Evolutionary conservation across 2,329 filamentous ascomycete genomes (phyloP).

Genomic region (Immersiporthe knoxdaviesiana): DNA sequence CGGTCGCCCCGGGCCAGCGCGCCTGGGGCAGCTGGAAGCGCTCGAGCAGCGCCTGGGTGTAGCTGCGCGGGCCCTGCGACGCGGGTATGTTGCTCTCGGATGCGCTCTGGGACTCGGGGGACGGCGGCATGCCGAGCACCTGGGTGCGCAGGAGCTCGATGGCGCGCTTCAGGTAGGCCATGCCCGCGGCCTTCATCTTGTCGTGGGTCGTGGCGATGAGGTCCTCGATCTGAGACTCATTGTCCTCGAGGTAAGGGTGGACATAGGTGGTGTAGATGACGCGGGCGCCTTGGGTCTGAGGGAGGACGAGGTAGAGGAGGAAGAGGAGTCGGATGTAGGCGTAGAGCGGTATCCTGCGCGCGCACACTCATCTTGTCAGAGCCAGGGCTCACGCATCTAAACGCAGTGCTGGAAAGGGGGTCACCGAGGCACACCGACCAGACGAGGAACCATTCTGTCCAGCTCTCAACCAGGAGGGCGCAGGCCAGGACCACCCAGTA

Average conservation of each 20-base stretch:
- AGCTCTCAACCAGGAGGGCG: conserved; percentile 80
- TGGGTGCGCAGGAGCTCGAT: conserved; percentile 75
- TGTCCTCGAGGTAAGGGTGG: conserved; percentile 84
- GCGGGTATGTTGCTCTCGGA: conserved; percentile 44
- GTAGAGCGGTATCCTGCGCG: conserved; percentile 82
- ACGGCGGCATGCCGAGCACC: conserved; percentile 75
- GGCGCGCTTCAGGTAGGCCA: conserved; percentile 72
- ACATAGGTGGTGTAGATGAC: conserved; percentile 83
- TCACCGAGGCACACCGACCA: conserved; percentile 58
- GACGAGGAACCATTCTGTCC: conserved; percentile 81
- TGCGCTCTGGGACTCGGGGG: conserved; percentile 43
- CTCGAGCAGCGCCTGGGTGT: conserved; percentile 81
- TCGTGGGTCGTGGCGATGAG: conserved; percentile 84
- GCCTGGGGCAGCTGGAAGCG: conserved; percentile 83
- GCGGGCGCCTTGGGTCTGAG: conserved; percentile 91
- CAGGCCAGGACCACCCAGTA: conserved; percentile 95
- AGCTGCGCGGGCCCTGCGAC: conserved; percentile 51
- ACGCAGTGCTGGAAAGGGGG: background rate
- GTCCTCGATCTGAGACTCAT: conserved; percentile 87
- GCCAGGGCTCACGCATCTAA: background rate
- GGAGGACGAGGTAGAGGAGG: conserved; percentile 93
- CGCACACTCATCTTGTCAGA: background rate
- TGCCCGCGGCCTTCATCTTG: conserved; percentile 73
- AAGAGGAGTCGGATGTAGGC: conserved; percentile 85
- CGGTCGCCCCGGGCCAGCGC: conserved; percentile 47